Evolutionary conservation across 2,329 filamentous ascomycete genomes (phyloP).

Genomic region (Colletotrichum eremochloae): DNA sequence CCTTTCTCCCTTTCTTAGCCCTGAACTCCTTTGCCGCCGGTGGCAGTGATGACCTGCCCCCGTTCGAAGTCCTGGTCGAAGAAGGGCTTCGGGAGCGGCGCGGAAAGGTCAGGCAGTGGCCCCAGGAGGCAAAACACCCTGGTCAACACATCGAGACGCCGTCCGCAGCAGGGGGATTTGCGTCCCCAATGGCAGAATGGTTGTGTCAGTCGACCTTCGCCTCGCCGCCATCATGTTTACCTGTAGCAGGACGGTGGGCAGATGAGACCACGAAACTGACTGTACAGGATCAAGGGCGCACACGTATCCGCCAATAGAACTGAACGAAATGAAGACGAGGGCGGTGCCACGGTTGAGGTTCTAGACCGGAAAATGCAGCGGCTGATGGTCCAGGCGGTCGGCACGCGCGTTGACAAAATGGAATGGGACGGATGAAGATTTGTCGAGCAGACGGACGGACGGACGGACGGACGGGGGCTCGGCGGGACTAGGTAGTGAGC

Average conservation of each 20-base stretch:
- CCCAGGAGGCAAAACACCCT: slow-evolving; percentile 34
- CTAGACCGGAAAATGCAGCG: slow-evolving; percentile 37
- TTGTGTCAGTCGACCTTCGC: slow-evolving; percentile 32
- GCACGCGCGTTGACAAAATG: slow-evolving; percentile 35
- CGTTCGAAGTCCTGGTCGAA: slow-evolving; percentile 20
- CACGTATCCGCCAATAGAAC: slow-evolving; percentile 16
- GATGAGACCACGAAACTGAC: slow-evolving; percentile 6
- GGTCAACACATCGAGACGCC: slow-evolving; percentile 28
- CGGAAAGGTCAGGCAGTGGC: slow-evolving; percentile 31
- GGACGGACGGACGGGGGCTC: slow-evolving; percentile 1
- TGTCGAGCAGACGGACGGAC: slow-evolving; percentile 6
- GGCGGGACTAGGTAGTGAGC: slow-evolving; percentile 28
- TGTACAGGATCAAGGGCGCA: not conserved
- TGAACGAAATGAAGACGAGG: slow-evolving; percentile 37
- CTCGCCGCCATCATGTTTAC: slow-evolving; percentile 16
- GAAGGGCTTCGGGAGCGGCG: slow-evolving; percentile 31
- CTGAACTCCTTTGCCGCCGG: slow-evolving; percentile 26
- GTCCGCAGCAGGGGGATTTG: slow-evolving; percentile 37
- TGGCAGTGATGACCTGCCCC: slow-evolving; percentile 28
- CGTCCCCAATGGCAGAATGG: slow-evolving; percentile 26
- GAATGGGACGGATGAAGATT: slow-evolving; percentile 36
- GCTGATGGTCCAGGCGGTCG: slow-evolving; percentile 36
- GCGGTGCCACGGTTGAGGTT: slow-evolving; percentile 37
- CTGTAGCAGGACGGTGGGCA: slow-evolving; percentile 31
- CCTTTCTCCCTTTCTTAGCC: slow-evolving; percentile 13